These are phyloP conservation scores for Cenococcum geophilum DNA, from an alignment of 495 filamentous ascomycete species.

Conservation along the genomic window DNA sequence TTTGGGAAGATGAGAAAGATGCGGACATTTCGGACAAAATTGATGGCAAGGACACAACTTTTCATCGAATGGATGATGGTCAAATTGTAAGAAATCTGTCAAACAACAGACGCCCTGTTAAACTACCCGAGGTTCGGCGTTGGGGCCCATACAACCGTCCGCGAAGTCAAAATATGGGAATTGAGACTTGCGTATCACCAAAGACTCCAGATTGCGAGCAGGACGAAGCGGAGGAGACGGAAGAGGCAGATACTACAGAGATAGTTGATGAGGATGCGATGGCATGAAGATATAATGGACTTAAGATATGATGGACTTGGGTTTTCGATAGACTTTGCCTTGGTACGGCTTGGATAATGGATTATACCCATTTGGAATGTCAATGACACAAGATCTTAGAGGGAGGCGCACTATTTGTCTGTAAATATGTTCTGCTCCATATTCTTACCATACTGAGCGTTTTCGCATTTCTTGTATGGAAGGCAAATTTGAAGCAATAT, in stretches of 20 bases:
- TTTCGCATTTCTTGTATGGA: too few relatives aligned
- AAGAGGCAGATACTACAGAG: neutral
- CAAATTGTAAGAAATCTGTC: constrained; percentile 29
- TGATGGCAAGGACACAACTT: constrained; percentile 27
- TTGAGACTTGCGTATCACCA: constrained; percentile 9
- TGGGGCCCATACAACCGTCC: constrained; percentile 24
- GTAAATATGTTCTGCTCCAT: too few relatives aligned
- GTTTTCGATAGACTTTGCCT: neutral
- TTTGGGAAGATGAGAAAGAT: constrained; percentile 34
- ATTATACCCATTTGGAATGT: too few relatives aligned
- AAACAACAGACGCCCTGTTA: constrained; percentile 14
- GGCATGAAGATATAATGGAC: neutral
- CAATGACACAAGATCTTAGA: too few relatives aligned
- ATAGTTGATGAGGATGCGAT: constrained; percentile 24
- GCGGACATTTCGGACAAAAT: constrained; percentile 29
- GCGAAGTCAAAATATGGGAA: neutral
- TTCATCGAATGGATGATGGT: constrained; percentile 28
- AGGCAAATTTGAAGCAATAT: too few relatives aligned
- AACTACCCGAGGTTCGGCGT: constrained; percentile 11
- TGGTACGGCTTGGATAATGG: neutral
- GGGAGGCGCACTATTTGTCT: too few relatives aligned
- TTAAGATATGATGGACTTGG: neutral
- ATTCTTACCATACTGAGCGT: too few relatives aligned
- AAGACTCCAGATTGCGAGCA: constrained; percentile 9
- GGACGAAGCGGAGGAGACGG: neutral